Base-by-base conservation (phyloP, 306 rosid genomes). In the Casuarina glauca region DNA sequence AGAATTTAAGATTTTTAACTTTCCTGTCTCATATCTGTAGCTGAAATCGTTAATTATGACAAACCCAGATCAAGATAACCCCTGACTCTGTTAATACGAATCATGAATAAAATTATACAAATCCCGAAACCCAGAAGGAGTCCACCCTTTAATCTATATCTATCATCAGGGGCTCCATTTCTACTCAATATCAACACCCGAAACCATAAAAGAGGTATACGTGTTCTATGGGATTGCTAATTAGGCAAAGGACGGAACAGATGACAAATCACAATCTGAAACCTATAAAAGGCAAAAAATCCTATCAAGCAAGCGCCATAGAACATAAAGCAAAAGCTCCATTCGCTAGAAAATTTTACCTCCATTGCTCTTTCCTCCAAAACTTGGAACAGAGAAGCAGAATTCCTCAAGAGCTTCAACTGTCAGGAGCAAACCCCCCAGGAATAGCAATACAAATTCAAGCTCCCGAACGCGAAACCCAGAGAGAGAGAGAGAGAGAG, bases 351-450 rank as follows among this genome's bases (percentile, higher is more conserved):
- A n/a, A 45, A 41, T 80, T 93, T 89, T 85, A 92, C 97, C 10
- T 92, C 92, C 97, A 92, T 90, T 85, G 88, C 73, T 75, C 78
- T 86, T 76, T 39, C 80, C 80, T 68, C 76, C 78, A 74, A 84
- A 26, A 80, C 78, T 78, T 71, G 83, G 78, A 86, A 79, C 69
- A 2, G 70, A 69, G 39, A 77, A 79, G 74, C 63, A 48, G 57
- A 82, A 79, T 58, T 43, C 51, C 62, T 78, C 42, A 61, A 74
- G 76, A 78, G 75, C 35, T 53, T 50, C 66, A 81, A 63, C 66
- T 69, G 53, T 72, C 76, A 36, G 76, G 77, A 74, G 75, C 69
- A 85, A 80, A 78, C 77, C 74, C 73, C 49, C 79, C 77, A n/a
- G 60, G 53, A 44, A 69, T 71, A 42, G n/a, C 19, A 72, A 20